These are phyloP conservation scores for Wickerhamiella pararugosa DNA, from an alignment of 1,139 yeast genomes.

Conservation along the genomic window DNA sequence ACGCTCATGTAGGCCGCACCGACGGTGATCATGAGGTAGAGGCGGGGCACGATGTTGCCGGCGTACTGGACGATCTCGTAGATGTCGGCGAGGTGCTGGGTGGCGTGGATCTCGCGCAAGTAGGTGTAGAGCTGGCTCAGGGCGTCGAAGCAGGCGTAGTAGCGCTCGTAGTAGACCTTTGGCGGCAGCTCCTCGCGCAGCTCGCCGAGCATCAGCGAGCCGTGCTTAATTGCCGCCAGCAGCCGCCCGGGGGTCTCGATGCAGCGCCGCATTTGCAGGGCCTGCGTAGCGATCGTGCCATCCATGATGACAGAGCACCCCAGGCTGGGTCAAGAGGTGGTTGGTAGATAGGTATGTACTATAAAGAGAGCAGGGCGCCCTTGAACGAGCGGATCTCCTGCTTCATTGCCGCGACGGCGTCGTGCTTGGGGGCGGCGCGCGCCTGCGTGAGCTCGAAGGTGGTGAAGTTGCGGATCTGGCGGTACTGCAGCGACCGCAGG, in stretches of 20 bases:
- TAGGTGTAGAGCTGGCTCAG: constrained; percentile 53
- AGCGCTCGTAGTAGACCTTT: constrained; percentile 85
- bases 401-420: not conserved
- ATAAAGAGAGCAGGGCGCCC: constrained; percentile 4
- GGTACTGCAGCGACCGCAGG: constrained; percentile 5
- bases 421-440: not conserved
- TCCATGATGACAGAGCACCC: constrained; percentile 18
- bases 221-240: constrained; percentile 80
- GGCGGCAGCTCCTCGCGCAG: constrained; percentile 69
- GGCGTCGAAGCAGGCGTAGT: constrained; percentile 74
- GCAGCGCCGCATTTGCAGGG: constrained; percentile 60
- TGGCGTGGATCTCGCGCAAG: constrained; percentile 50
- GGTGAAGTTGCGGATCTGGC: constrained; percentile 2
- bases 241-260: constrained; percentile 52
- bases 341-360: constrained; percentile 7
- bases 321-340: not conserved
- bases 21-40: constrained; percentile 88
- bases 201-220: constrained; percentile 70
- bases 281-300: constrained; percentile 49
- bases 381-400: constrained; percentile 3
- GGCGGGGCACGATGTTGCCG: constrained; percentile 76
- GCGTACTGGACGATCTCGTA: constrained; percentile 94
- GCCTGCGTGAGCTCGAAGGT: not conserved
- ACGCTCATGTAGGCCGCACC: constrained; percentile 79
- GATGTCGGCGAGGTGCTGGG: constrained; percentile 72